Conservation (phyloP, 129 eudicot genomes). For the Flaveria brownii region DNA sequence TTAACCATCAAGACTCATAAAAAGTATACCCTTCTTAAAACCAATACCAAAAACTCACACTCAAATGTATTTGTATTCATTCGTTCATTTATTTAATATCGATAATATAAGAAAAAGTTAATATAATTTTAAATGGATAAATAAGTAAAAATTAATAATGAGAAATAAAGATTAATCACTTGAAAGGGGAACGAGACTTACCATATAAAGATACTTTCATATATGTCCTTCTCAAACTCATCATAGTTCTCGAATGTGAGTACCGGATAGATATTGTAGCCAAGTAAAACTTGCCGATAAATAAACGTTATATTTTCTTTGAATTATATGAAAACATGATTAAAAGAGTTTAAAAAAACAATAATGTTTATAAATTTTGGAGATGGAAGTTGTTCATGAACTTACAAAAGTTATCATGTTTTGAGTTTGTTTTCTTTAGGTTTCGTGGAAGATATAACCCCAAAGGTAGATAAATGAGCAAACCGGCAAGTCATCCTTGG, state of each 20-base stretch:
- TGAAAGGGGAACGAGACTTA: not conserved
- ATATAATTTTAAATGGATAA: no score
- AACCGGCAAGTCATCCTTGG: constrained; percentile 91
- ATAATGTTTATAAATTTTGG: not conserved
- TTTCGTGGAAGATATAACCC: not conserved
- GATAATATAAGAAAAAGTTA: no score
- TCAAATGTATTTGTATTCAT: not conserved
- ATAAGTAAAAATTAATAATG: no score
- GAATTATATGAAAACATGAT: not conserved
- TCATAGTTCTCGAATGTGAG: constrained; percentile 55
- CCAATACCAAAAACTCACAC: not conserved
- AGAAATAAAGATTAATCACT: not conserved
- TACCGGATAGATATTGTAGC: constrained; percentile 54
- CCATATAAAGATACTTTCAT: not conserved
- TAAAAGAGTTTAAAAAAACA: not conserved
- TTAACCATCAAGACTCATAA: no score
- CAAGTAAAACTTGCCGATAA: constrained; percentile 54
- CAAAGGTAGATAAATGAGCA: not conserved
- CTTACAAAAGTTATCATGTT: not conserved
- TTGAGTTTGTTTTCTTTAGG: constrained; percentile 9
- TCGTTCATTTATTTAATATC: not conserved
- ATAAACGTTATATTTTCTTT: not conserved
- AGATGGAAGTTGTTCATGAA: not conserved
- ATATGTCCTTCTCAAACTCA: constrained; percentile 25
- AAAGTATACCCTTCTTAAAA: no score